phyloP scores from a whole-genome alignment of 495 filamentous ascomycete species.

The Haplographium delicatum region DNA sequence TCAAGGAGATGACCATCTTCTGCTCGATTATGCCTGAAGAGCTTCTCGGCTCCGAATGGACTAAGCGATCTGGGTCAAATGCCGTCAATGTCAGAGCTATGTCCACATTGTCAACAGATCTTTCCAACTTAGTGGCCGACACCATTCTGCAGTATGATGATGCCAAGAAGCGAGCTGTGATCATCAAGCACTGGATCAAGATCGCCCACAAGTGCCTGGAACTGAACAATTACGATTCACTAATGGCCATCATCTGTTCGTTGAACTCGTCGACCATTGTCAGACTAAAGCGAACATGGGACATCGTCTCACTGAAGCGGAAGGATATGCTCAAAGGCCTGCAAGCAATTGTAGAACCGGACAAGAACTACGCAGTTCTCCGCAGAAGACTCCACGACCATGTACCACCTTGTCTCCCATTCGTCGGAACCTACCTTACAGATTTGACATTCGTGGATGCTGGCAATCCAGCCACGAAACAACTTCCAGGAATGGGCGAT shows the following conservation, averaged over 20 bases:
- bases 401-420: slow-evolving; percentile 89
- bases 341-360: slow-evolving; percentile 76
- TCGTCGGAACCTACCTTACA: slow-evolving; percentile 94
- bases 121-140: slow-evolving; percentile 92
- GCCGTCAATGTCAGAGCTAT: slow-evolving; percentile 93
- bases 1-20: slow-evolving; percentile 91
- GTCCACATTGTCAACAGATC: slow-evolving; percentile 85
- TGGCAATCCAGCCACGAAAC: slow-evolving; percentile 78
- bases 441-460: slow-evolving; percentile 85
- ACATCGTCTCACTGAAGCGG: slow-evolving; percentile 78
- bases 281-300: slow-evolving; percentile 93
- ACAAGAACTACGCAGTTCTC: slow-evolving; percentile 88
- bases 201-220: slow-evolving; percentile 81
- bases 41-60: slow-evolving; percentile 91
- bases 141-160: slow-evolving; percentile 84
- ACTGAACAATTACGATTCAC: slow-evolving; percentile 90
- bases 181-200: slow-evolving; percentile 99
- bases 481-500: slow-evolving; percentile 44
- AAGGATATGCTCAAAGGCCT: slow-evolving; percentile 73
- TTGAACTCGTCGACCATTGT: slow-evolving; percentile 86
- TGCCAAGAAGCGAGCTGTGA: slow-evolving; percentile 79
- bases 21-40: slow-evolving; percentile 91
- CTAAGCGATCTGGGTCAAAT: slow-evolving; percentile 68
- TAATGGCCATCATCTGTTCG: slow-evolving; percentile 95
- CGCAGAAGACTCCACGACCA: slow-evolving; percentile 82